phyloP scores from a whole-genome alignment of 1,139 yeast species.

The Yamadazyma triangularis region DNA sequence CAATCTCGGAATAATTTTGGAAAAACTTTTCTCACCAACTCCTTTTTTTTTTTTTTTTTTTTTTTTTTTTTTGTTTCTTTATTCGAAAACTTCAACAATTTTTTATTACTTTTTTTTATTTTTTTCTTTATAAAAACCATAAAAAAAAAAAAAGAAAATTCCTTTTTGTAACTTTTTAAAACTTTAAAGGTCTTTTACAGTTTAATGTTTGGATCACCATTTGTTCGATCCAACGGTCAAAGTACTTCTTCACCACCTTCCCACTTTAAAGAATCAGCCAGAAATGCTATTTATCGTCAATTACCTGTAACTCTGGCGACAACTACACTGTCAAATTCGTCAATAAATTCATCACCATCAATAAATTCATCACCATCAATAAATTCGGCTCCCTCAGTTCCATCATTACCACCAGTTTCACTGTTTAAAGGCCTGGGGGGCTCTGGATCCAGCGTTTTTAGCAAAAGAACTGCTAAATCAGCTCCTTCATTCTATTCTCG shows the following conservation, averaged over 20 bases:
- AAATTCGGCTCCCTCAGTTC: constrained; percentile 20
- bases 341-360: constrained; percentile 24
- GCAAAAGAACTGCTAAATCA: constrained; percentile 37
- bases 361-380: constrained; percentile 17
- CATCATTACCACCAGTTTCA: constrained; percentile 17
- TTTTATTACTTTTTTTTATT: too few relatives aligned
- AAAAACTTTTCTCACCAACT: too few relatives aligned
- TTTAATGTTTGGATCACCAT: constrained; percentile 40
- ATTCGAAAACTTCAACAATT: too few relatives aligned
- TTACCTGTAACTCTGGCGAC: too few relatives aligned
- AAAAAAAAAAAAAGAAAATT: too few relatives aligned
- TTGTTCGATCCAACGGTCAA: constrained; percentile 26
- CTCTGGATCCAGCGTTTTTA: constrained; percentile 27
- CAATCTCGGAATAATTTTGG: too few relatives aligned
- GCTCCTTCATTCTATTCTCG: constrained; percentile 43
- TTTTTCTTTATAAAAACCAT: too few relatives aligned
- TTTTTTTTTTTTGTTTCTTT: too few relatives aligned
- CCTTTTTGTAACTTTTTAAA: constrained; percentile 30
- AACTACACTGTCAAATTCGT: too few relatives aligned
- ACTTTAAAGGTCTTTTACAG: constrained; percentile 31
- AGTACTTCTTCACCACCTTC: constrained; percentile 32
- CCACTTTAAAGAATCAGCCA: constrained; percentile 42
- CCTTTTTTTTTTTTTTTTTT: too few relatives aligned
- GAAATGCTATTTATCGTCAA: constrained; percentile 45
- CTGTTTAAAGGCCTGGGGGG: constrained; percentile 24